Evolutionary conservation across 177 flowering plant species (phyloP), one percentile per base, ranked within the genome.

Genomic region (Vitis hybrid): DNA sequence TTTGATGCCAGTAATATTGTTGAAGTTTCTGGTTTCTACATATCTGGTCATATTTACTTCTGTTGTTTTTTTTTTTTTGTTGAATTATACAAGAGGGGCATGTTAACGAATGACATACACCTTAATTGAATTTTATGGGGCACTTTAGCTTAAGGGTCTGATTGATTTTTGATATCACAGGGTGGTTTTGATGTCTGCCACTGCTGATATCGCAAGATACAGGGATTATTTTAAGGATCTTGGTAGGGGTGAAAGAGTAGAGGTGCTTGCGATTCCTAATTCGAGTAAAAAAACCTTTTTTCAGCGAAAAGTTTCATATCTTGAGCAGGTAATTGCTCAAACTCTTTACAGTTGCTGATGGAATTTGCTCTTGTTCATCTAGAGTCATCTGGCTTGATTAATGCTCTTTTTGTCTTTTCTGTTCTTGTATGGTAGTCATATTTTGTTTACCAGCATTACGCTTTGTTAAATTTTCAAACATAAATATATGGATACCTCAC

Each of bases 151-250:
- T 52, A 22, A 2, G 13, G 50, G 51, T 52, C 71, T 75, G 63
- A 76, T 60, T n/a, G 1, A 63, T 59, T 66, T 55, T 65, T 11
- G 67, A 22, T 77, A 64, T 73, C 75, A 11, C 84, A 95, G 99
- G 92, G 71, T 94, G 80, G 98, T 96, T 1, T 83, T 96, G 83
- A 96, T 94, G 99, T 96, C 99, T 79, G 99, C 98, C 64, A 96
- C 98, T 62, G 97, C 97, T 60, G 92, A 94, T 78, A 88, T 88
- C 73, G 22, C 82, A 70, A 90, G 92, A 82, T 96, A 94, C 75
- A 81, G 78, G 65, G 97, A 92, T 68, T 96, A 96, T 78, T 96
- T 96, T 73, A 88, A 74, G 80, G 97, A 92, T 80, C 92, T 96
- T 71, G 92, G 90, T 52, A 87, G 95, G 81, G 94, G 67, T 77